These are phyloP conservation scores for Cercis canadensis DNA, from an alignment of 306 rosid species.

Conservation along the genomic window DNA sequence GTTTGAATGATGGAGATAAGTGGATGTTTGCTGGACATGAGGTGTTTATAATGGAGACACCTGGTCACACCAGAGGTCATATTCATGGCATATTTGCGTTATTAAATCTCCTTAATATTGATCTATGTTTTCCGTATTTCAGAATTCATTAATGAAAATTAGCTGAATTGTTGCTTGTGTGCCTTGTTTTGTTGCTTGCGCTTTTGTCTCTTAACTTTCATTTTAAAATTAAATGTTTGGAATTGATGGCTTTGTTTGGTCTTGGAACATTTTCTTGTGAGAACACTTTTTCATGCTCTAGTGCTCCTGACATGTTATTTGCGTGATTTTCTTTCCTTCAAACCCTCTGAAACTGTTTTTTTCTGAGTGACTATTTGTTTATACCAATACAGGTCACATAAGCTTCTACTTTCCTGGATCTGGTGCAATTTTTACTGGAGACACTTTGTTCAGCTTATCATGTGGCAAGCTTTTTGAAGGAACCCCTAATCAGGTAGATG, in stretches of 20 bases:
- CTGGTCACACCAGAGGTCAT: conserved; percentile 90
- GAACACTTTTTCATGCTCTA: not conserved
- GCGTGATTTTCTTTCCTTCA: conserved; percentile 27
- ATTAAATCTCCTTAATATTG: not conserved
- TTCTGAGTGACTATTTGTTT: conserved; percentile 15
- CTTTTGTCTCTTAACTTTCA: not conserved
- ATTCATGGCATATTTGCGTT: conserved; percentile 37
- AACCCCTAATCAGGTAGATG: conserved; percentile 76
- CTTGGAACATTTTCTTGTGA: not conserved
- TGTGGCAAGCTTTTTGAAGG: conserved; percentile 97
- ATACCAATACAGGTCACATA: conserved; percentile 68
- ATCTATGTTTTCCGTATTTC: not conserved
- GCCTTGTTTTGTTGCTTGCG: not conserved
- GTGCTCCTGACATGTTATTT: not conserved
- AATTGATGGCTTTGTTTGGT: not conserved
- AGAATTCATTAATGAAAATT: not conserved
- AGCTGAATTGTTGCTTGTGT: not conserved
- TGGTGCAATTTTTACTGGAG: conserved; percentile 77
- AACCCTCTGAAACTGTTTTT: conserved; percentile 1
- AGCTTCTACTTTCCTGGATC: conserved; percentile 89
- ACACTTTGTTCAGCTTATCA: conserved; percentile 90
- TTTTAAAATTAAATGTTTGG: not conserved
- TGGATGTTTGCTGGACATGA: conserved; percentile 99
- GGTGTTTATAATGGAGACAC: conserved; percentile 86
- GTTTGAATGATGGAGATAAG: conserved; percentile 85